Evolutionary conservation across 176 grass and related monocot genomes (phyloP), one percentile per base, ranked within the genome.

Genomic region (Metroxylon sagu): DNA sequence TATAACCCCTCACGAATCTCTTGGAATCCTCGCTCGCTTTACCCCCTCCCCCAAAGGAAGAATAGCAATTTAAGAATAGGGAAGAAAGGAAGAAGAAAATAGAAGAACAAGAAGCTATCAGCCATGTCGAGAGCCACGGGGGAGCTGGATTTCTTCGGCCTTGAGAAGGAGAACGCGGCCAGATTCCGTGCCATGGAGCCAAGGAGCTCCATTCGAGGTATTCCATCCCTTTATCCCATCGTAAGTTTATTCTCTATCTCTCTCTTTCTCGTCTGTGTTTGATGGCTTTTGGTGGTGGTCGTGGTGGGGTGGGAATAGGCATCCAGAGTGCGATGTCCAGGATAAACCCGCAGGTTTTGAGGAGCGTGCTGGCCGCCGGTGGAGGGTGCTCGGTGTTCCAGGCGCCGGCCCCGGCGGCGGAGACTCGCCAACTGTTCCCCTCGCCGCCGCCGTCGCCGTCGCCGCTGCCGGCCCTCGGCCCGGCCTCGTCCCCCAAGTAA

Each of bases 291-390:
- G 35, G 8, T 10, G 35, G 8, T 43, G 10, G 21, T 23, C 1
- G 21, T 23, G 35, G 35, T 29, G 2, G 28, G 2, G 28, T 43
- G 35, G 35, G 35, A 43, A 43, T 14, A 65, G 62, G 43, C 8
- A 68, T 60, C 5, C 43, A 30, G 59, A 87, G 83, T 56, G 83
- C 69, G 17, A 81, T 94, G 10, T 85, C 89, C 23, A 79, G 81
- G 72, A 88, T 87, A 66, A 78, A 80, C 18, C 71, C 77, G 5
- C 49, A 60, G 54, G 49, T 82, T 50, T 68, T 94, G 52, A 76
- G 67, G 28, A 79, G 81, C 39, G 77, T 84, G 28, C 75, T 88
- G 50, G 62, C 56, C 29, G 4, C 59, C 26, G 21, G 74, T 19
- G 12, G 10, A 3, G 35, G 35, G 35, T 12, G 10, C 35, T 7